phyloP scores from a whole-genome alignment of 2,329 filamentous ascomycete genomes.

The Diplocarpon mali region DNA sequence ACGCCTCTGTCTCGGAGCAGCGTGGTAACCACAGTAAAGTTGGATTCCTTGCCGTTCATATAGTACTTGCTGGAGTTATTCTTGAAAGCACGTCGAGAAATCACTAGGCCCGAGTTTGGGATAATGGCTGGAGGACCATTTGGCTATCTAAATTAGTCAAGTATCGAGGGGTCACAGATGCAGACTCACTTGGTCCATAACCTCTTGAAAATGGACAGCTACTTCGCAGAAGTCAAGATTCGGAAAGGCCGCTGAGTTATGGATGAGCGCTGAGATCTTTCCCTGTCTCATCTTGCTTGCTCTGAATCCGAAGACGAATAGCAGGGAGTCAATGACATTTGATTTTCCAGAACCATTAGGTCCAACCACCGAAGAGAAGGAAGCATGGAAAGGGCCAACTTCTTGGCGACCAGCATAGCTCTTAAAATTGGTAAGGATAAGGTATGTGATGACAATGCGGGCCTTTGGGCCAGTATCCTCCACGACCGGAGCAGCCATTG shows the following conservation, averaged over 20 bases:
- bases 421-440: slow-evolving; percentile 95
- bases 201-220: slow-evolving; percentile 90
- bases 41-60: slow-evolving; percentile 81
- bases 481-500: slow-evolving; percentile 52
- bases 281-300: slow-evolving; percentile 99
- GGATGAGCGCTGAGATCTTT: slow-evolving; percentile 94
- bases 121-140: slow-evolving; percentile 65
- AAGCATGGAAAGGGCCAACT: slow-evolving; percentile 92
- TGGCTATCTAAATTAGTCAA: slow-evolving; percentile 35
- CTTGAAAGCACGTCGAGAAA: slow-evolving; percentile 89
- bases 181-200: slow-evolving; percentile 64
- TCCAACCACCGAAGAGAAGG: slow-evolving; percentile 94
- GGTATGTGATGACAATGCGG: slow-evolving; percentile 83
- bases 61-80: slow-evolving; percentile 99
- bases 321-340: slow-evolving; percentile 93
- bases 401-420: slow-evolving; percentile 93
- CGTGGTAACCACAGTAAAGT: slow-evolving; percentile 83
- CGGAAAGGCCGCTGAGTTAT: slow-evolving; percentile 83
- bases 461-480: slow-evolving; percentile 70
- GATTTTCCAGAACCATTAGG: slow-evolving; percentile 98
- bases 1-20: slow-evolving; percentile 80
- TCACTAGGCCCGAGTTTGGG: slow-evolving; percentile 72
- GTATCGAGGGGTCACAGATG: too few species aligned
- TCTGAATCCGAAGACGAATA: slow-evolving; percentile 98
- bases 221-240: slow-evolving; percentile 89